These are phyloP conservation scores for Corymbia maculata DNA, from an alignment of 345 rosid species.

Conservation along the genomic window DNA sequence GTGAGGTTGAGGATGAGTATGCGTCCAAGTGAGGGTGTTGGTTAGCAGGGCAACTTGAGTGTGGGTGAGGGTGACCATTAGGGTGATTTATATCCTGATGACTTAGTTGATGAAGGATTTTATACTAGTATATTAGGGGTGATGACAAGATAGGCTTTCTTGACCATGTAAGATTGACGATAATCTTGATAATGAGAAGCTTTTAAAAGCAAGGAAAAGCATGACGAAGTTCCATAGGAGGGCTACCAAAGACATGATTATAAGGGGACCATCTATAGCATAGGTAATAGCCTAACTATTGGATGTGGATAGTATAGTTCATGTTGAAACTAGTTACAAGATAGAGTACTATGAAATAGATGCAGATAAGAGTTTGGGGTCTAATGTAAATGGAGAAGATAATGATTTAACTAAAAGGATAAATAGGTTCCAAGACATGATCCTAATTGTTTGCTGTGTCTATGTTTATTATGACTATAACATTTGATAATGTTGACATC, in stretches of 20 bases:
- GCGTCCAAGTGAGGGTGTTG: background rate
- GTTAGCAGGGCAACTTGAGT: fast-evolving
- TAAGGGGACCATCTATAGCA: fast-evolving
- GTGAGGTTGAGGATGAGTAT: background rate
- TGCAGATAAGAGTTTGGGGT: background rate
- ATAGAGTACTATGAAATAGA: too few species aligned
- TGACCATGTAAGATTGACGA: background rate
- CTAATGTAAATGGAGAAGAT: background rate
- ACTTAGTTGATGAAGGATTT: background rate
- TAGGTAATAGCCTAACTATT: background rate
- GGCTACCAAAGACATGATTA: background rate
- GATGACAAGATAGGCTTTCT: background rate
- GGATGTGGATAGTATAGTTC: too few species aligned
- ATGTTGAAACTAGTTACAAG: background rate
- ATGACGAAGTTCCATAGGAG: fast-evolving
- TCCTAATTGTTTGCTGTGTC: background rate
- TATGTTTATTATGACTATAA: background rate
- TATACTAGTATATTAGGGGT: background rate
- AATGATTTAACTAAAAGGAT: too few species aligned
- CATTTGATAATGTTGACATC: background rate
- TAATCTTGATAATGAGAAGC: background rate
- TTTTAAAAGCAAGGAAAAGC: too few species aligned
- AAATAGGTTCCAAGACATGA: background rate
- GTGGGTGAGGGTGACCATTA: background rate
- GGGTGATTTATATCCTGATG: background rate